Base-by-base conservation (phyloP, 306 rosid genomes). In the Chamaecrista fasciculata region DNA sequence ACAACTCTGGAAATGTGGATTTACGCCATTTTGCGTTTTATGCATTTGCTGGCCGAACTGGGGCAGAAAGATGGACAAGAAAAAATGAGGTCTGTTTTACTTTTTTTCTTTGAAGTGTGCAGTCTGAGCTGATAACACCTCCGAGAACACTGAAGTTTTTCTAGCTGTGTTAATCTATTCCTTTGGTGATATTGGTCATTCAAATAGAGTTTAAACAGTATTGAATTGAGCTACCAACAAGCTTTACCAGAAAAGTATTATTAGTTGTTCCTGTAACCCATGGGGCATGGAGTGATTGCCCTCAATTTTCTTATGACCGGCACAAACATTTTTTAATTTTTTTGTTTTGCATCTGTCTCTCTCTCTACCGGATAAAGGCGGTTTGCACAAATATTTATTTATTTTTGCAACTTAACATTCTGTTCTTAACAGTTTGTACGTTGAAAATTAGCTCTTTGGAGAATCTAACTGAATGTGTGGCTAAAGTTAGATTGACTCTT, bases 41-140 rank as follows among this genome's bases (percentile, higher is more conserved):
- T 75, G 97, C 99, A 62, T 95, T 85, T 86, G 95, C 99, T 73
- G 99, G 99, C 59, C 79, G 89, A 63, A 76, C 97, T 78, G 99
- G 99, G 3, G 19, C 8, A 39, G 79, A 68, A 62, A 84, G 95
- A 66, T 95, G 99, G 99, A 78, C 80, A 62, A 82, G 91, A 64
- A 87, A 81, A 77, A 95, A 80, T 77, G 96, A 95, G 92, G 99
- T 94, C 4, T 23, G 53, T 49, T 40, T 57, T 47, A n/a, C n/a
- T 61, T 74, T 64, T 66, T 8, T 56, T 31, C 23, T 39, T 42
- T 10, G 18, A 33, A n/a, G 20, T 11, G 6, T 8, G 3, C 25
- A 31, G 21, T 58, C 23, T 3, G 60, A 25, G 18, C 19, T 15
- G 25, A 18, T 33, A 58, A 58, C 42, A n/a, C 15, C 39, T 55